phyloP scores from a whole-genome alignment of 768 basidiomycete species.

The Botryobasidium botryosum region DNA sequence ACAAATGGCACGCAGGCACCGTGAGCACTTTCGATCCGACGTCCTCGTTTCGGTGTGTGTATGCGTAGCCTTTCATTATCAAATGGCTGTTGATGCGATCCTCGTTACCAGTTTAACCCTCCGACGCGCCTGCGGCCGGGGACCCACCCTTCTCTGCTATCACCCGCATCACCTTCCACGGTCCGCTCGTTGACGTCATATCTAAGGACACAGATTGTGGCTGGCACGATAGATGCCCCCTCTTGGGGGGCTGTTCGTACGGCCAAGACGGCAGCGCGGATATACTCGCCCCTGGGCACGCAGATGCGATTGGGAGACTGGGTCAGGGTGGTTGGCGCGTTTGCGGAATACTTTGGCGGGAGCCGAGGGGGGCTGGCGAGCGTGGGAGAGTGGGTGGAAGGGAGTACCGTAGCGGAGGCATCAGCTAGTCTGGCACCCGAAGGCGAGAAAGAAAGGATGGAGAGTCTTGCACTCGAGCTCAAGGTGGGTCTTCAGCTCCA shows the following conservation, averaged over 20 bases:
- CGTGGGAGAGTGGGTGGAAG: background rate
- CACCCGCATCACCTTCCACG: slow-evolving; percentile 11
- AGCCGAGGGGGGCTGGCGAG: background rate
- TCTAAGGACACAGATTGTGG: slow-evolving; percentile 52
- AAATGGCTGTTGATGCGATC: too few species aligned
- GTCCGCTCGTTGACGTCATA: slow-evolving; percentile 44
- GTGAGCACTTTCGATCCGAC: slow-evolving; percentile 76
- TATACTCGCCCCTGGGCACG: slow-evolving; percentile 82
- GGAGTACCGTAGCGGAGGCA: too few species aligned
- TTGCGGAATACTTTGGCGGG: slow-evolving; percentile 70
- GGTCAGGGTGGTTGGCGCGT: slow-evolving; percentile 55
- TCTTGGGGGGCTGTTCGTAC: slow-evolving; percentile 64
- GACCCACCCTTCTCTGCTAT: slow-evolving; percentile 10
- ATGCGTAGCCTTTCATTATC: background rate
- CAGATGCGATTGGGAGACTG: slow-evolving; percentile 71
- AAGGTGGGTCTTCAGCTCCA: background rate
- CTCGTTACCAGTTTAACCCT: slow-evolving; percentile 13
- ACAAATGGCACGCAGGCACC: slow-evolving; percentile 35
- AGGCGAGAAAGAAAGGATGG: background rate
- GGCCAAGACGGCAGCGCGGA: slow-evolving; percentile 57
- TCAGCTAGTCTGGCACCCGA: too few species aligned
- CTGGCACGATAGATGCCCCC: slow-evolving; percentile 69
- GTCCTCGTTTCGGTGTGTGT: slow-evolving; percentile 38
- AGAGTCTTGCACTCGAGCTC: background rate
- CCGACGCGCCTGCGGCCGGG: slow-evolving; percentile 14